Evolutionary conservation across 768 basidiomycete species (phyloP), one percentile per base, ranked within the genome.

Genomic region (Cystofilobasidium capitatum): DNA sequence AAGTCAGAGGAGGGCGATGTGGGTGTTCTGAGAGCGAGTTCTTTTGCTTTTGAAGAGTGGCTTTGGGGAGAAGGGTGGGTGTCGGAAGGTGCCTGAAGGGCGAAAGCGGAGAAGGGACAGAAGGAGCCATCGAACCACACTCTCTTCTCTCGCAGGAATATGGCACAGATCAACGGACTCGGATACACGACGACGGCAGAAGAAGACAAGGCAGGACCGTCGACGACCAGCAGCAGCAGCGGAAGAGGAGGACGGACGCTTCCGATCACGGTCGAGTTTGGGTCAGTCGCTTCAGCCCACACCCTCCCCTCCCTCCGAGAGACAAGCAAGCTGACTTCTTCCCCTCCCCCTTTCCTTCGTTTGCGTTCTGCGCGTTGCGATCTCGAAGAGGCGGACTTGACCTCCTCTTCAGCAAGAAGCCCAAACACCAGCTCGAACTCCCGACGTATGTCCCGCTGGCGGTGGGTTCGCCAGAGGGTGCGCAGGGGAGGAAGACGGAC

Each of bases 401-500:
- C 36, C 57, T 69, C 10, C 62, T 69, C 35, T 69, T 69, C 57
- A 64, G 62, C 6, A 63, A 63, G 39, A 42, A 69, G 35, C 63
- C 68, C 35, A 55, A 59, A 20, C 63, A 69, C 58, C 42, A 49
- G 22, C 62, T 69, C 22, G 16, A 45, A 36, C 57, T 69, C 8
- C 68, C 68, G 24, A 31, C 49, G 22, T 49, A 17, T n/a, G 44
- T 51, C 3, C 62, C 62, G 16, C 44, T 31, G 37, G 31, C 37
- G 16, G 20, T 42, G 35, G 55, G 33, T 39, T 51, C 65, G 7
- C 9, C 58, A 22, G 42, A 47, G n/a, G 20, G 35, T 33, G 54
- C 70, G 20, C 77, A 74, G 36, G 81, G 80, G 69, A 69, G 71
- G 49, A 80, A 82, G 8, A 79, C 82, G 10, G 85, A 90, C 73